Base-by-base conservation (phyloP, 306 rosid species). In the Rosa chinensis region DNA sequence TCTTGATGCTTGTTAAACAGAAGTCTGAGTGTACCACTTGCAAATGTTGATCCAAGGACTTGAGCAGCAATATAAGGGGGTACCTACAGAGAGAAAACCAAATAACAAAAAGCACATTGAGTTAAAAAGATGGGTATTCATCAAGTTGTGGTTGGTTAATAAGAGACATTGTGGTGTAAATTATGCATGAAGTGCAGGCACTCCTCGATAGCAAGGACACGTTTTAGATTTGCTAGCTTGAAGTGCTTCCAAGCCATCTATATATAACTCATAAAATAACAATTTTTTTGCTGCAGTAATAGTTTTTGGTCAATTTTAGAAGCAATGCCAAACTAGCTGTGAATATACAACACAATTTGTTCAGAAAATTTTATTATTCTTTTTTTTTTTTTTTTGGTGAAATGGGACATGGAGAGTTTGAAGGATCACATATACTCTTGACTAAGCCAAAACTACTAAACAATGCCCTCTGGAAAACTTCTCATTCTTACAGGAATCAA, bases 41-140 rank as follows among this genome's bases (percentile, higher is more conserved):
- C 99, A 18, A 95, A 86, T 20, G 90, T 95, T 39, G 91, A 82
- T 73, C 96, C 98, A 3, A 95, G 70, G 2, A 93, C 72, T 72
- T 95, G 98, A 67, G 92, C 86, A 48, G 66, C 23, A 75, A 90
- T 9, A 67, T 91, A 95, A 42, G 94, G 82, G 11, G 94, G 93
- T 12, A 92, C 97, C 99, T 92, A 69, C 23, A 72, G 68, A 45
- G 11, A 68, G 16, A 68, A 44, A 10, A n/a, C 8, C 9, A 78
- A 6, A 3, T 39, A 67, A 67, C 25, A 6, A 8, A 3, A 25
- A 64, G 14, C 21, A 14, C 21, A 6, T 1, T 14, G 21, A 16
- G 35, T 35, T 13, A 37, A 3, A 64, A 63, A 63, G 43, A 62
- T 62, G 7, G 32, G 69, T 63, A 63, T 16, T 32, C 69, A 63